Percentiles rank a stretch among this genome's conserved stretches.
Evolutionary conservation across 495 filamentous ascomycete genomes (phyloP).

Genomic region (Daldinia childiae): DNA sequence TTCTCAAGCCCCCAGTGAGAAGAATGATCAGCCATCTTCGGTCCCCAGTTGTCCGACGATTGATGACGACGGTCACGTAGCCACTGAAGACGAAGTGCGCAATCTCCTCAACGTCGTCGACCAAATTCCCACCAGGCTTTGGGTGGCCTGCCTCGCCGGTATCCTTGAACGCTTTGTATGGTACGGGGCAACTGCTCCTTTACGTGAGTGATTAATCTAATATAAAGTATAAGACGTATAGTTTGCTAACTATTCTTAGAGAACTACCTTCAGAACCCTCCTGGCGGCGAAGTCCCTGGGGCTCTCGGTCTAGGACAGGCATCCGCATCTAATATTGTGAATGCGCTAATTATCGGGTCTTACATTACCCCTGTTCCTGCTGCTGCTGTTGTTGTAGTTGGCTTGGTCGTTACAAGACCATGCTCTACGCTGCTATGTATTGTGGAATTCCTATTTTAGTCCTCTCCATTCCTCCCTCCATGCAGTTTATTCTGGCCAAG

Average conservation of each 20-base stretch:
- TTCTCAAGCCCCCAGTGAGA: slow-evolving; percentile 5
- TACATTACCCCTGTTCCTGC: slow-evolving; percentile 18
- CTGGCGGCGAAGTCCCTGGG: slow-evolving; percentile 18
- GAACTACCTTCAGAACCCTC: slow-evolving; percentile 28
- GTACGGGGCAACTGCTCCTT: slow-evolving; percentile 26
- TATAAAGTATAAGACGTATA: background rate
- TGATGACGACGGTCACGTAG: slow-evolving; percentile 18
- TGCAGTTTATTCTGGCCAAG: background rate
- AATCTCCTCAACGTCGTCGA: slow-evolving; percentile 27
- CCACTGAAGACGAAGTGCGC: slow-evolving; percentile 34
- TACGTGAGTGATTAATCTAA: slow-evolving; percentile 20
- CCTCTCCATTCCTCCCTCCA: background rate
- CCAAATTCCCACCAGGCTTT: slow-evolving; percentile 10
- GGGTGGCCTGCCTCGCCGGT: slow-evolving; percentile 21
- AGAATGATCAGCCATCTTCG: slow-evolving; percentile 8
- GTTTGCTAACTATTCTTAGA: slow-evolving; percentile 14
- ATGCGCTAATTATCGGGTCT: slow-evolving; percentile 16
- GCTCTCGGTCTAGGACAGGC: slow-evolving; percentile 24
- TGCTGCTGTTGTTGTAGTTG: slow-evolving; percentile 24
- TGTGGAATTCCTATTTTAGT: slow-evolving; percentile 9
- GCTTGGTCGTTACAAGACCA: slow-evolving; percentile 31
- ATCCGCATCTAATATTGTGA: slow-evolving; percentile 19
- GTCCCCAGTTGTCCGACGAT: background rate
- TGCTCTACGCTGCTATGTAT: slow-evolving; percentile 28
- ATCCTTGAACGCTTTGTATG: slow-evolving; percentile 25